Evolutionary conservation across 2,329 filamentous ascomycete genomes (phyloP).

Genomic region (Penicillium occitanis): DNA sequence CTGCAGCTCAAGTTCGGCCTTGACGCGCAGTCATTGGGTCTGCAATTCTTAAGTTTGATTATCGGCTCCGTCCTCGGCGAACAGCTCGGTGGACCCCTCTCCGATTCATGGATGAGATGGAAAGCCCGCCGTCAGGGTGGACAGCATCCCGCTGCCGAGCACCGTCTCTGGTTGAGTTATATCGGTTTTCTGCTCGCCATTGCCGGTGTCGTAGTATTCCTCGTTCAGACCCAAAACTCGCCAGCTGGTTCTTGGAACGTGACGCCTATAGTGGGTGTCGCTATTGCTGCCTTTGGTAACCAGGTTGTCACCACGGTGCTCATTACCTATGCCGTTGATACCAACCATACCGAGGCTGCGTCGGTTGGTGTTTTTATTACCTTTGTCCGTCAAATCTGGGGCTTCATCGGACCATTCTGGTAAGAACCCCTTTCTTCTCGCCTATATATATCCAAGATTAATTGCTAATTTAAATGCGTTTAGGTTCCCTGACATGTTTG

Average conservation of each 20-base stretch:
- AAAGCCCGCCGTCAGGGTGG: slow-evolving; percentile 57
- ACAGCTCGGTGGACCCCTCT: slow-evolving; percentile 56
- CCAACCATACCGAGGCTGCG: slow-evolving; percentile 36
- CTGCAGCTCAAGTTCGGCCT: slow-evolving; percentile 57
- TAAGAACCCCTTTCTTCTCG: slow-evolving; percentile 38
- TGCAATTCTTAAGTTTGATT: slow-evolving; percentile 60
- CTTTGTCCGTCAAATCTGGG: slow-evolving; percentile 29
- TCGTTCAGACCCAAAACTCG: slow-evolving; percentile 53
- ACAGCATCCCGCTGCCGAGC: slow-evolving; percentile 13
- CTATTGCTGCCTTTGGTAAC: slow-evolving; percentile 56
- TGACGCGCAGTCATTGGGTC: slow-evolving; percentile 58
- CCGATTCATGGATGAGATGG: slow-evolving; percentile 57
- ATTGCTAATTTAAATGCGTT: background rate
- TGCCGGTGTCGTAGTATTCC: slow-evolving; percentile 56
- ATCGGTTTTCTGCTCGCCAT: slow-evolving; percentile 34
- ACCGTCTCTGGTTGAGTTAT: slow-evolving; percentile 22
- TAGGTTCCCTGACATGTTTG: slow-evolving; percentile 40
- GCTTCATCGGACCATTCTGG: slow-evolving; percentile 42
- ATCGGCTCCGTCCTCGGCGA: slow-evolving; percentile 60
- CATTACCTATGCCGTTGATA: slow-evolving; percentile 48
- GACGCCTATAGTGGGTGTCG: slow-evolving; percentile 56
- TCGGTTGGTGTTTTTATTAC: slow-evolving; percentile 17
- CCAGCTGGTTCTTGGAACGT: slow-evolving; percentile 52
- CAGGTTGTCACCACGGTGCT: slow-evolving; percentile 63
- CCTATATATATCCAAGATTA: slow-evolving; percentile 24